Base-by-base conservation (phyloP, 2,329 filamentous ascomycete species). In the Xylaria sp. region DNA sequence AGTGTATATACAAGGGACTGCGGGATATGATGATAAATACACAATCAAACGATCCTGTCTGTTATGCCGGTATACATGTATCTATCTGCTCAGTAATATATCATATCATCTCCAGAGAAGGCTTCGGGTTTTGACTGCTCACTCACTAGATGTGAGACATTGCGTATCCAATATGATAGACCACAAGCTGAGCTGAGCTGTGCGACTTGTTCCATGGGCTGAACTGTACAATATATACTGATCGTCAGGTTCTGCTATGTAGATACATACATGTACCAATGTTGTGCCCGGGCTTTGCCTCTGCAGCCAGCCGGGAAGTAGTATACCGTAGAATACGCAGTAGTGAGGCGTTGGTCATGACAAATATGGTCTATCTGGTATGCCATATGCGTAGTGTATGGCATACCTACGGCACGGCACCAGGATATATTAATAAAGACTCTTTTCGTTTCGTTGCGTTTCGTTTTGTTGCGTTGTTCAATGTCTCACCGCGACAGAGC, bases 251-350 rank as follows among this genome's bases (percentile, higher is more conserved):
- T 29, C 22, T 22, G 17, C 22, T 27, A 27, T 6, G 38, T 38
- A 38, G 11, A 54, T 36, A 27, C 6, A 54, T 38, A 38, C 20
- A 54, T 36, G 20, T 38, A 38, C 49, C 29, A n/a, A 53, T 53
- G 49, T 53, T 29, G 44, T 27, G 33, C 5, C 22, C 27, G 36
- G 51, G 36, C 20, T 33, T 31, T 47, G 54, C 22, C 33, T 44
- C 61, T 58, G 31, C 29, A 58, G 29, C 36, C 20, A 45, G 27
- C 53, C 53, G 61, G 29, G 25, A 20, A 10, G 27, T 15, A n/a
- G n/a, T n/a, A n/a, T n/a, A n/a, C n/a, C n/a, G n/a, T n/a, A n/a
- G n/a, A n/a, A n/a, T n/a, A n/a, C n/a, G n/a, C n/a, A n/a, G n/a
- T n/a, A 17, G 15, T 49, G 20, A 50, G 54, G 33, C 45, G 20